Conservation (phyloP, 305 asterid species). For the Petunia hybrid region DNA sequence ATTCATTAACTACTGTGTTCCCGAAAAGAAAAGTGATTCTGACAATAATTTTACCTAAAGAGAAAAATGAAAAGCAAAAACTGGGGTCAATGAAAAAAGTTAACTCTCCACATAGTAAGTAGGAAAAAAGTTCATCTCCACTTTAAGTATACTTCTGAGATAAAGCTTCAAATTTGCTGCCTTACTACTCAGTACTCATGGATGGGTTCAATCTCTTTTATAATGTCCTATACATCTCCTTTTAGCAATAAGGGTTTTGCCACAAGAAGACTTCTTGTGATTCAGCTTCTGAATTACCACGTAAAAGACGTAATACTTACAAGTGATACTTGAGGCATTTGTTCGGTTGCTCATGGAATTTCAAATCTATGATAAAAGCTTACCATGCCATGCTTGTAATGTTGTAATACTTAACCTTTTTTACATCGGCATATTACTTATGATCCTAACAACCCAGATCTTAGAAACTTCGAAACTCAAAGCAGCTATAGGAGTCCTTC, state of each 20-base stretch:
- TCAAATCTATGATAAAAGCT: background rate
- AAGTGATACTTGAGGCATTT: constrained; percentile 13
- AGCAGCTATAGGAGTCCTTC: background rate
- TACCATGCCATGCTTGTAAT: background rate
- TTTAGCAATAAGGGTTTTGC: background rate
- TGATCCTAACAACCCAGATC: background rate
- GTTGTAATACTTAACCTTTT: background rate
- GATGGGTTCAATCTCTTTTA: background rate
- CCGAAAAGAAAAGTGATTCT: background rate
- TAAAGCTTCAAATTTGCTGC: background rate
- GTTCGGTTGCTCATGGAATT: background rate
- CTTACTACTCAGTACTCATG: background rate
- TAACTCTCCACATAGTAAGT: background rate
- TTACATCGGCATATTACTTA: constrained; percentile 6
- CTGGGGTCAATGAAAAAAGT: background rate
- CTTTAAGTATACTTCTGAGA: background rate
- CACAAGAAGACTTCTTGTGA: background rate
- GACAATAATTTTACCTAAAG: background rate
- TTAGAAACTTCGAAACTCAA: background rate
- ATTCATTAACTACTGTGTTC: background rate
- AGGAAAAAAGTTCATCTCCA: background rate
- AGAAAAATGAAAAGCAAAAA: background rate
- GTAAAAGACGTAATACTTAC: background rate
- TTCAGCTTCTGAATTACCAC: constrained; percentile 5
- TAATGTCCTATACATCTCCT: background rate